Conservation (phyloP, 2,329 filamentous ascomycete genomes). For the Aureobasidium uvarum region DNA sequence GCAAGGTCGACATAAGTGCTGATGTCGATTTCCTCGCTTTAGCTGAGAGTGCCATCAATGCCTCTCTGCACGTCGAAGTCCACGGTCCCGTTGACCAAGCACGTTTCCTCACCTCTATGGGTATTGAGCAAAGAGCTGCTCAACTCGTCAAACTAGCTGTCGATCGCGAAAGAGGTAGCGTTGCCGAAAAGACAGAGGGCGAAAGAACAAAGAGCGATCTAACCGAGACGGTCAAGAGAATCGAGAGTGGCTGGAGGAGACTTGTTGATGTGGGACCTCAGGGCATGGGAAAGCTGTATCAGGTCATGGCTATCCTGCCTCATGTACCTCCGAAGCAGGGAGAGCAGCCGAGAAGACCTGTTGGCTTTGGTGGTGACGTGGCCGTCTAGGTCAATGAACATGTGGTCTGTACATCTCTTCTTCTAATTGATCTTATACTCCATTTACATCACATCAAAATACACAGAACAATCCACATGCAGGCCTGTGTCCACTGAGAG, state of each 20-base stretch:
- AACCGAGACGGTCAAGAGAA: slow-evolving; percentile 55
- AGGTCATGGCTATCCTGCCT: slow-evolving; percentile 85
- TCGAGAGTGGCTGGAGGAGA: slow-evolving; percentile 74
- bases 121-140: slow-evolving; percentile 73
- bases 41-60: slow-evolving; percentile 74
- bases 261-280: slow-evolving; percentile 77
- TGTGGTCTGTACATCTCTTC: not conserved
- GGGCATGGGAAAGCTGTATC: slow-evolving; percentile 95
- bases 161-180: slow-evolving; percentile 36
- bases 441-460: not conserved
- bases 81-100: slow-evolving; percentile 89
- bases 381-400: not conserved
- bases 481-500: not conserved
- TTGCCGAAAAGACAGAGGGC: slow-evolving; percentile 8
- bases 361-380: slow-evolving; percentile 81
- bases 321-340: slow-evolving; percentile 55
- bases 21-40: slow-evolving; percentile 92
- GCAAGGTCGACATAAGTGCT: slow-evolving; percentile 81
- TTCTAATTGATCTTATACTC: not conserved
- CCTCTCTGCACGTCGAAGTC: slow-evolving; percentile 79
- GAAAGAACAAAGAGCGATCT: slow-evolving; percentile 40
- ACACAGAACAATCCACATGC: not conserved
- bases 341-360: slow-evolving; percentile 66
- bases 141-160: slow-evolving; percentile 57
- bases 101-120: slow-evolving; percentile 74